A percentile compares a stretch with the other conserved stretches of the same genome.
Conservation (phyloP, 2,329 filamentous ascomycete species). For the Pseudocercospora pini-densiflorae region DNA sequence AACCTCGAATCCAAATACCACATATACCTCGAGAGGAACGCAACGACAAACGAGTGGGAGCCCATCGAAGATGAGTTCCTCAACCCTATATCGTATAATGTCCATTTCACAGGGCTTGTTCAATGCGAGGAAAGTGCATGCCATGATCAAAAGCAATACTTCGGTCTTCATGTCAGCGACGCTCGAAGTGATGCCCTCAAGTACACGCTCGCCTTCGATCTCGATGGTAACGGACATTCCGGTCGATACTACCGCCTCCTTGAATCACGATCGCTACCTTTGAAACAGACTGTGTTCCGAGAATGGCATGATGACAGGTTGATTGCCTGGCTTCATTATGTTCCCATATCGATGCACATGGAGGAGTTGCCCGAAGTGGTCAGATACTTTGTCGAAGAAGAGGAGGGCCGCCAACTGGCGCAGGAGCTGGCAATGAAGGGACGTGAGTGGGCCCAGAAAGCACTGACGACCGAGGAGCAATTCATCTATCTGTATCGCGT, state of each 20-base stretch:
- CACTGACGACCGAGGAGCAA: conserved; percentile 12
- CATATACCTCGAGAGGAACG: conserved; percentile 3
- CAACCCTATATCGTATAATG: conserved; percentile 43
- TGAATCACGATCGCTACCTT: conserved; percentile 50
- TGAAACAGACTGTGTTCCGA: conserved; percentile 60
- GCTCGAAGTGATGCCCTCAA: conserved; percentile 12
- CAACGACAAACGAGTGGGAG: background rate
- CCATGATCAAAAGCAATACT: conserved; percentile 28
- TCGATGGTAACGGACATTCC: conserved; percentile 62
- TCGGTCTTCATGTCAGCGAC: conserved; percentile 15
- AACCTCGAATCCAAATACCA: conserved; percentile 17
- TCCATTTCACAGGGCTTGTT: conserved; percentile 52
- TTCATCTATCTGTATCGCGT: conserved; percentile 22
- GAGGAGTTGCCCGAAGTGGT: conserved; percentile 60
- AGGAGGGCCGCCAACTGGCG: conserved; percentile 23
- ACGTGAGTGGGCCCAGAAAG: conserved; percentile 20
- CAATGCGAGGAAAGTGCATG: conserved; percentile 50
- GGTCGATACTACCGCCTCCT: conserved; percentile 59
- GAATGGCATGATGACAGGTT: conserved; percentile 65
- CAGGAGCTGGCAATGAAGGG: conserved; percentile 21
- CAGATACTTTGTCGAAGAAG: conserved; percentile 46
- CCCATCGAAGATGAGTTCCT: conserved; percentile 23
- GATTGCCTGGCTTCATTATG: conserved; percentile 61
- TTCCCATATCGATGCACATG: conserved; percentile 57
- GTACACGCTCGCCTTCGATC: conserved; percentile 47